These are phyloP conservation scores for Fusarium caatingaense DNA, from an alignment of 2,329 filamentous ascomycete species.

Conservation along the genomic window DNA sequence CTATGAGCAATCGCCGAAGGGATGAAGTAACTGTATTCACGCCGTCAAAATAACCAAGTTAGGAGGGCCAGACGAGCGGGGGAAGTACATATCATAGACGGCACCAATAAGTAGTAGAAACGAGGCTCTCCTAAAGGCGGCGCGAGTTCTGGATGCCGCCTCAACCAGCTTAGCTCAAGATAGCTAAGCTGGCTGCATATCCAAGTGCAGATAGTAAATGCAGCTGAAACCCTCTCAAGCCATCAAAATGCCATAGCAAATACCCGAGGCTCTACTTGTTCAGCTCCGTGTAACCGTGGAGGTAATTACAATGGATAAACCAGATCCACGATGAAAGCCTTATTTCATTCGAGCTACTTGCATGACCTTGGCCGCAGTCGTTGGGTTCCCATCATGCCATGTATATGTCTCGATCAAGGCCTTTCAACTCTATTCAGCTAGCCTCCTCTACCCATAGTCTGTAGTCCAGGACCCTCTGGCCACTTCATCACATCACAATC, in stretches of 20 bases:
- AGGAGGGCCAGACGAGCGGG: conserved; percentile 1
- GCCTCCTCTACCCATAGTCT: conserved; percentile 16
- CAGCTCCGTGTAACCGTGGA: conserved; percentile 23
- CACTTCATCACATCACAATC: conserved; percentile 24
- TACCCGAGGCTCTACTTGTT: conserved; percentile 9
- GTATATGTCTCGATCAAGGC: neutral
- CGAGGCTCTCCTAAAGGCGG: conserved; percentile 13
- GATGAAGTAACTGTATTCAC: neutral
- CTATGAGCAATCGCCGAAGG: conserved; percentile 18
- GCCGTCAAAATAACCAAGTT: neutral
- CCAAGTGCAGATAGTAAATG: neutral
- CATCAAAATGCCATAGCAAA: conserved; percentile 8
- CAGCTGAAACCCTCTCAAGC: conserved; percentile 34
- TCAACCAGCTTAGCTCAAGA: conserved; percentile 22
- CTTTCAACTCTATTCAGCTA: conserved; percentile 13
- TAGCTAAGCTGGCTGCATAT: conserved; percentile 12
- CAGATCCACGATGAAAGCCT: neutral
- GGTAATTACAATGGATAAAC: neutral
- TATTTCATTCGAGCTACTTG: neutral
- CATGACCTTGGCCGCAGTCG: neutral
- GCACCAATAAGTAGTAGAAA: conserved; percentile 13
- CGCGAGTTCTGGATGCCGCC: conserved; percentile 25
- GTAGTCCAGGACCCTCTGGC: conserved; percentile 12
- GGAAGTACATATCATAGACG: conserved; percentile 1
- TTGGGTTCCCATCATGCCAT: conserved; percentile 4